A percentile compares a stretch with the other conserved stretches of the same genome.
Evolutionary conservation across 2,329 filamentous ascomycete species (phyloP).

Genomic region (Aquanectria penicillioides): DNA sequence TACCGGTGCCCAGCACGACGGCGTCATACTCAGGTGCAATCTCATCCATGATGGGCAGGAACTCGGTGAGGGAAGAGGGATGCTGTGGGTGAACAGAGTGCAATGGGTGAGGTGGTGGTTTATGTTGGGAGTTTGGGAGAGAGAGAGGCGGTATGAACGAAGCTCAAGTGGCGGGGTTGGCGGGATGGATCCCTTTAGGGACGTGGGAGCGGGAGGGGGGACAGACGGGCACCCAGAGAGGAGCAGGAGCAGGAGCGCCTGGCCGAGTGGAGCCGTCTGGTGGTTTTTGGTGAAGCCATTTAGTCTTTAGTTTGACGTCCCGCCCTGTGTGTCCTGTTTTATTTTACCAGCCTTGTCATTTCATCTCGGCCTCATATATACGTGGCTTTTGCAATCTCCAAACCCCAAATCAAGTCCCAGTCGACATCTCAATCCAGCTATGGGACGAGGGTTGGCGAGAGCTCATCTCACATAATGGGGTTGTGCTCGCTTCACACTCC

Average conservation of each 20-base stretch:
- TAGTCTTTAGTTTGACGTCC: slow-evolving; percentile 11
- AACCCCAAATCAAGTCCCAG: no score
- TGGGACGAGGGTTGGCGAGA: no score
- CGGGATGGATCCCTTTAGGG: slow-evolving; percentile 1
- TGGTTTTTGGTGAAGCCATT: no score
- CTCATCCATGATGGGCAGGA: slow-evolving; percentile 80
- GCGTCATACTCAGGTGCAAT: slow-evolving; percentile 99
- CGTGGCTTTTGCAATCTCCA: background rate
- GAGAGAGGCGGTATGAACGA: slow-evolving; percentile 32
- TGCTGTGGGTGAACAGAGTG: slow-evolving; percentile 16
- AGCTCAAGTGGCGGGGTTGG: slow-evolving; percentile 34
- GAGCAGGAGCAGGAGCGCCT: no score
- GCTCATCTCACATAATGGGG: background rate
- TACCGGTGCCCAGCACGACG: slow-evolving; percentile 97
- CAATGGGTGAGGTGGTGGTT: slow-evolving; percentile 14
- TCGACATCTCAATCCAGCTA: no score
- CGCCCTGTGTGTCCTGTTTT: background rate
- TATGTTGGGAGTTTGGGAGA: slow-evolving; percentile 23
- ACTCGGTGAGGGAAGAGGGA: slow-evolving; percentile 24
- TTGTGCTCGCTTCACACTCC: no score
- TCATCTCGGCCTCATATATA: slow-evolving; percentile 4
- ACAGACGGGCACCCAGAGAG: no score
- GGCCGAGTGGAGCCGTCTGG: slow-evolving; percentile 12
- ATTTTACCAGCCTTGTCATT: slow-evolving; percentile 15
- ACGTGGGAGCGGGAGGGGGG: slow-evolving; percentile 5